Conservation (phyloP, 2,329 filamentous ascomycete species). For the Geosmithia flava region DNA sequence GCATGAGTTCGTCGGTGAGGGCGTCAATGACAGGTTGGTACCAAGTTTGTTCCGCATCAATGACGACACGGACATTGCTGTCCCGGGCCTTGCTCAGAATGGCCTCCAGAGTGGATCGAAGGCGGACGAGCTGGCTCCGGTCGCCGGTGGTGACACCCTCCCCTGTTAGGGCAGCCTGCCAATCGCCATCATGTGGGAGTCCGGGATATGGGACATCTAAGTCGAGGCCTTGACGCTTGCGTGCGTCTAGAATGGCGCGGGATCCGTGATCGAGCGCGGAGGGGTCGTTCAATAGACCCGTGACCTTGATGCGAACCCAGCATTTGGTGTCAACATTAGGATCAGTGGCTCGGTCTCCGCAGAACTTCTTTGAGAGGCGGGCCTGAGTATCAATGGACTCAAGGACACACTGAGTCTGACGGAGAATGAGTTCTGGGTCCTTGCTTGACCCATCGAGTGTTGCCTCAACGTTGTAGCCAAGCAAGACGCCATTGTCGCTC, state of each 20-base stretch:
- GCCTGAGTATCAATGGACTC: slow-evolving; percentile 7
- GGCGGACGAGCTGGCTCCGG: slow-evolving; percentile 5
- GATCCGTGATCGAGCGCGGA: slow-evolving; percentile 5
- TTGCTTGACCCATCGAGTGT: slow-evolving; percentile 9
- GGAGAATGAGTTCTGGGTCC: slow-evolving; percentile 7
- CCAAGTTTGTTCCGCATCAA: slow-evolving; percentile 10
- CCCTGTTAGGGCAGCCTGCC: slow-evolving; percentile 8
- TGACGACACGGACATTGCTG: slow-evolving; percentile 9
- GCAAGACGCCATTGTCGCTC: slow-evolving; percentile 6
- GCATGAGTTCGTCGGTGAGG: slow-evolving; percentile 9
- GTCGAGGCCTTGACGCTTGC: slow-evolving; percentile 5
- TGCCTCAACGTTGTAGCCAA: slow-evolving; percentile 10
- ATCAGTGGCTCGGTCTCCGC: too few species aligned
- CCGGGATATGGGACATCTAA: slow-evolving; percentile 8
- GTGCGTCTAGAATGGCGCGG: slow-evolving; percentile 7
- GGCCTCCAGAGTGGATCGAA: slow-evolving; percentile 6
- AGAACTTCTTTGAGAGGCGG: slow-evolving; percentile 6
- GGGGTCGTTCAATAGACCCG: slow-evolving; percentile 8
- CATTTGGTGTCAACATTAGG: too few species aligned
- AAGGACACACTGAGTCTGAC: slow-evolving; percentile 6
- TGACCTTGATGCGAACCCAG: slow-evolving; percentile 9
- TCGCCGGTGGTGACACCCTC: slow-evolving; percentile 6
- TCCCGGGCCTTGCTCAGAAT: slow-evolving; percentile 6
- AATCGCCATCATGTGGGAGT: slow-evolving; percentile 9
- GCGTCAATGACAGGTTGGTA: slow-evolving; percentile 9